A percentile compares a stretch with the other conserved stretches of the same genome.
These are phyloP conservation scores for Fragaria nilgerrensis DNA, from an alignment of 306 rosid genomes.

Conservation along the genomic window DNA sequence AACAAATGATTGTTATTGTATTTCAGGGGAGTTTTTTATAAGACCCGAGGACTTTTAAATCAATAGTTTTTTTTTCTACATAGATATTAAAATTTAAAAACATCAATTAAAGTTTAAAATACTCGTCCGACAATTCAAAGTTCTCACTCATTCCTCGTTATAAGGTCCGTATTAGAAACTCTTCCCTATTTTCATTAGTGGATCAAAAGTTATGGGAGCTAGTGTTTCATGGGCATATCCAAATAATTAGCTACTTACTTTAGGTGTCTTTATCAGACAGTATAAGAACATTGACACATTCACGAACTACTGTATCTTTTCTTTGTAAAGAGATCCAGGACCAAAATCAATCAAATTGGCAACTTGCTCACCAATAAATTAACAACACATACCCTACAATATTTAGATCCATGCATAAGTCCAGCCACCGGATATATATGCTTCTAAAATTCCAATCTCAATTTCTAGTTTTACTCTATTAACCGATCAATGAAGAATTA, in stretches of 20 bases:
- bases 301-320: background rate
- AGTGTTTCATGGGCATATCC: background rate
- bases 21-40: too few species aligned
- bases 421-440: background rate
- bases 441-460: background rate
- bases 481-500: background rate
- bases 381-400: background rate
- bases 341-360: constrained; percentile 3
- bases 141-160: too few species aligned
- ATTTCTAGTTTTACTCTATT: background rate
- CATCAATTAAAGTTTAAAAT: too few species aligned
- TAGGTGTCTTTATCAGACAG: background rate
- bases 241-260: background rate
- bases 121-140: too few species aligned
- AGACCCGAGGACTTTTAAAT: too few species aligned
- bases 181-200: too few species aligned
- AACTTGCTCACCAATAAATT: constrained; percentile 19
- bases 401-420: background rate
- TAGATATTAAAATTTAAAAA: too few species aligned
- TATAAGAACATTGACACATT: constrained; percentile 3
- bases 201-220: background rate
- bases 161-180: too few species aligned
- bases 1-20: background rate
- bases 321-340: background rate
- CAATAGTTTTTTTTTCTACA: too few species aligned